Percentiles rank a stretch among this genome's conserved stretches.
phyloP scores from a whole-genome alignment of 495 filamentous ascomycete genomes.

The Aspergillus kassunensis region DNA sequence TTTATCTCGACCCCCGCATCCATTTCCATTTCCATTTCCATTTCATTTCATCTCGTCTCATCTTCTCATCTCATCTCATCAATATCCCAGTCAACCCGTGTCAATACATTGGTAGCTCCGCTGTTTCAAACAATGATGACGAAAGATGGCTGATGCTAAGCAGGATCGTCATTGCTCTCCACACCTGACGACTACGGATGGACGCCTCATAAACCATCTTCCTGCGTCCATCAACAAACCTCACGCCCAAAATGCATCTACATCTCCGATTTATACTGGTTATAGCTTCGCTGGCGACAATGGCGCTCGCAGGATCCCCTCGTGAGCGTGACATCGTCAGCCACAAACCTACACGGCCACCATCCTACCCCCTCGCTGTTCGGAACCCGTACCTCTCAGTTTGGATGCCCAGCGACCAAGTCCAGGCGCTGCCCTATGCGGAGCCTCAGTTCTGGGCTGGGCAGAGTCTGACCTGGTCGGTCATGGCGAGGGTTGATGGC shows the following conservation, averaged over 20 bases:
- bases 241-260: neutral
- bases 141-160: slow-evolving; percentile 2
- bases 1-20: no score
- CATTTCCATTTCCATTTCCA: no score
- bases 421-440: slow-evolving; percentile 33
- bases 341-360: slow-evolving; percentile 32
- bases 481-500: slow-evolving; percentile 46
- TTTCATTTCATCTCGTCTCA: no score
- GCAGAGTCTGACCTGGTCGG: slow-evolving; percentile 42
- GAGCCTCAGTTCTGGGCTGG: slow-evolving; percentile 50
- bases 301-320: slow-evolving; percentile 17
- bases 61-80: no score
- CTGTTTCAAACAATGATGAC: slow-evolving; percentile 8
- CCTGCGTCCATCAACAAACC: no score
- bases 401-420: slow-evolving; percentile 19
- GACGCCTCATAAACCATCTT: no score
- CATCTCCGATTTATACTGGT: slow-evolving; percentile 1
- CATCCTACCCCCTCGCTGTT: slow-evolving; percentile 48
- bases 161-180: slow-evolving; percentile 7
- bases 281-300: slow-evolving; percentile 16
- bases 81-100: no score
- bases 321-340: slow-evolving; percentile 13
- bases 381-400: slow-evolving; percentile 42
- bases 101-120: no score
- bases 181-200: slow-evolving; percentile 21